These are phyloP conservation scores for Amphibolis antarctica DNA, from an alignment of 106 monocot species.

Conservation along the genomic window DNA sequence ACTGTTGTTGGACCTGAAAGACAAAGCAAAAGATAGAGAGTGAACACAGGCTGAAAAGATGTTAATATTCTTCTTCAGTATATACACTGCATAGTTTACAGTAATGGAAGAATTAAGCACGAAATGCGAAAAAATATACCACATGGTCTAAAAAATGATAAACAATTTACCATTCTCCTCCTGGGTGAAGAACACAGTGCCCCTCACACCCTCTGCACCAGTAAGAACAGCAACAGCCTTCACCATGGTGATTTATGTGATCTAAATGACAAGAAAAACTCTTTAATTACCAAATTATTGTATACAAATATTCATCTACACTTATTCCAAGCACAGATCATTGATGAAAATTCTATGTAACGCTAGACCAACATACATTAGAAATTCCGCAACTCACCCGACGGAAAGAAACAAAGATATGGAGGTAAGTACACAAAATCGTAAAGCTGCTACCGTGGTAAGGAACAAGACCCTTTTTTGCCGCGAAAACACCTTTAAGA, in stretches of 20 bases:
- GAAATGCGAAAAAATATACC: not conserved
- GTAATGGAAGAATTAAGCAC: not conserved
- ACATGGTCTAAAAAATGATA: not conserved
- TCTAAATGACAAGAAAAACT: not conserved
- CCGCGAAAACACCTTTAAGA: too few species aligned
- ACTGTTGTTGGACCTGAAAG: slow-evolving; percentile 41
- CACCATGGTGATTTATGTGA: slow-evolving; percentile 30
- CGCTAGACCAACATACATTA: too few species aligned
- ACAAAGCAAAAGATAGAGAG: not conserved
- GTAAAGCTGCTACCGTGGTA: too few species aligned
- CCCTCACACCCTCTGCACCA: slow-evolving; percentile 33
- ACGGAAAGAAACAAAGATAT: too few species aligned
- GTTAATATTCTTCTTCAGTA: too few species aligned
- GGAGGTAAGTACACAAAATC: too few species aligned
- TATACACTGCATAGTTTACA: not conserved
- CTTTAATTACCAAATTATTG: not conserved
- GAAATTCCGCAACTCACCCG: too few species aligned
- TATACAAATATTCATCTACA: not conserved
- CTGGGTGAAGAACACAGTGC: slow-evolving; percentile 43
- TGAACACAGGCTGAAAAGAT: not conserved
- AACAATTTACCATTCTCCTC: slow-evolving; percentile 49
- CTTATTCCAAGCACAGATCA: too few species aligned
- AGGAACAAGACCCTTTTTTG: too few species aligned
- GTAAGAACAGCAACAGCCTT: slow-evolving; percentile 57
- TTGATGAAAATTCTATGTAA: too few species aligned